phyloP scores from a whole-genome alignment of 129 eudicot species.

The Pseudognaphalium luteoalbum region DNA sequence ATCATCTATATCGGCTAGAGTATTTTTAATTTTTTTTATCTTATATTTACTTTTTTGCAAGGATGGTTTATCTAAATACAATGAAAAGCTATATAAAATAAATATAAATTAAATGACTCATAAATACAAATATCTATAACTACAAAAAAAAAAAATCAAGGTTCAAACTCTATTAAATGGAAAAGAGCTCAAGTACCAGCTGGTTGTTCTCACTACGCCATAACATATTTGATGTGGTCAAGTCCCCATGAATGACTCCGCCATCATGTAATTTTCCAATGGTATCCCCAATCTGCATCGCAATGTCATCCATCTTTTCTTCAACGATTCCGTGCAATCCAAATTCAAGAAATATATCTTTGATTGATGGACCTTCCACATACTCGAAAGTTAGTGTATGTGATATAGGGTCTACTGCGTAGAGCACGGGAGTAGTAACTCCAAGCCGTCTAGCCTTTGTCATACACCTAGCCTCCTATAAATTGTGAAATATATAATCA shows the following conservation, averaged over 20 bases:
- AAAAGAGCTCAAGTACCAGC: slow-evolving; percentile 49
- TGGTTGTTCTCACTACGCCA: slow-evolving; percentile 61
- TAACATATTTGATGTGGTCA: slow-evolving; percentile 97
- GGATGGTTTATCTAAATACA: too few species aligned
- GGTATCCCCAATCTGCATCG: slow-evolving; percentile 71
- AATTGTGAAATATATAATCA: background rate
- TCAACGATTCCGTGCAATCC: slow-evolving; percentile 68
- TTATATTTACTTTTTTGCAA: too few species aligned
- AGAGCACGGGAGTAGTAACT: slow-evolving; percentile 82
- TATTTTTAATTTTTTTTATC: too few species aligned
- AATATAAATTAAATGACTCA: too few species aligned
- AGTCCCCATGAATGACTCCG: slow-evolving; percentile 88
- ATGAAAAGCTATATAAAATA: too few species aligned
- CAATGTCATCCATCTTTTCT: slow-evolving; percentile 76
- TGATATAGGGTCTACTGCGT: slow-evolving; percentile 66
- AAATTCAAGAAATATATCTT: slow-evolving; percentile 78
- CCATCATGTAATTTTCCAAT: slow-evolving; percentile 94
- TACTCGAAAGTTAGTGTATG: slow-evolving; percentile 77
- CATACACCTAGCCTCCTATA: slow-evolving; percentile 94
- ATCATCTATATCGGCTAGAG: too few species aligned
- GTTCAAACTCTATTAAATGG: background rate
- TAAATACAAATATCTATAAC: too few species aligned
- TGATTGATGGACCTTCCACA: slow-evolving; percentile 79
- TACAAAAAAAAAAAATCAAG: too few species aligned
- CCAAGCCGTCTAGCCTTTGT: slow-evolving; percentile 95